Conservation (phyloP, 352 stramenopile species). For the Pythium dissotocum region DNA sequence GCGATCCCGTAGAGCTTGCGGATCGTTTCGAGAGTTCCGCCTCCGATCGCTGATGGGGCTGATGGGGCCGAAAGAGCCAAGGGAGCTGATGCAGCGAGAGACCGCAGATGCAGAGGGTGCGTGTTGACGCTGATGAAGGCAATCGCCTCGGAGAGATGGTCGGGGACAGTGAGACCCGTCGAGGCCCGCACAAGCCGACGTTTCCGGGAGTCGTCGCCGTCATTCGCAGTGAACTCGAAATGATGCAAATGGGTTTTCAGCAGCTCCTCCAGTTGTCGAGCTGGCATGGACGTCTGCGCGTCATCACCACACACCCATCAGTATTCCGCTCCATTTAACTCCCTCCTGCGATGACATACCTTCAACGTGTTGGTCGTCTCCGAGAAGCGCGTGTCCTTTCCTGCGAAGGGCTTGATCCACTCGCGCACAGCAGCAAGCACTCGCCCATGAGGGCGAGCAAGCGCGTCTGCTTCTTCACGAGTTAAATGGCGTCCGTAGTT, state of each 20-base stretch:
- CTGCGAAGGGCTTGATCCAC: conserved; percentile 42
- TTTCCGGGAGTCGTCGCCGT: background rate
- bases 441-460: conserved; percentile 44
- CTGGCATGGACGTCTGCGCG: conserved; percentile 38
- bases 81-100: conserved; percentile 34
- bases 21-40: conserved; percentile 40
- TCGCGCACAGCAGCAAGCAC: conserved; percentile 46
- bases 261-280: conserved; percentile 49
- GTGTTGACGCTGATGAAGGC: conserved; percentile 74
- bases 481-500: conserved; percentile 57
- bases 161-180: conserved; percentile 35
- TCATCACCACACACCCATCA: background rate
- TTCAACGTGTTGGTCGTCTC: conserved; percentile 28
- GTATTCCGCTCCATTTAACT: background rate
- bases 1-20: conserved; percentile 69
- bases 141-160: conserved; percentile 42
- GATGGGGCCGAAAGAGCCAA: background rate
- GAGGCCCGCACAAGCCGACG: conserved; percentile 47
- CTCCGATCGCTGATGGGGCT: background rate
- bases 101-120: conserved; percentile 56
- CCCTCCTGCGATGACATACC: conserved; percentile 15
- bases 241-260: conserved; percentile 54
- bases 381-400: conserved; percentile 4
- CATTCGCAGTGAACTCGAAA: conserved; percentile 27
- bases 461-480: conserved; percentile 39